Evolutionary conservation across 805 yeast genomes (phyloP).

Genomic region (Kuraishia piskuri): DNA sequence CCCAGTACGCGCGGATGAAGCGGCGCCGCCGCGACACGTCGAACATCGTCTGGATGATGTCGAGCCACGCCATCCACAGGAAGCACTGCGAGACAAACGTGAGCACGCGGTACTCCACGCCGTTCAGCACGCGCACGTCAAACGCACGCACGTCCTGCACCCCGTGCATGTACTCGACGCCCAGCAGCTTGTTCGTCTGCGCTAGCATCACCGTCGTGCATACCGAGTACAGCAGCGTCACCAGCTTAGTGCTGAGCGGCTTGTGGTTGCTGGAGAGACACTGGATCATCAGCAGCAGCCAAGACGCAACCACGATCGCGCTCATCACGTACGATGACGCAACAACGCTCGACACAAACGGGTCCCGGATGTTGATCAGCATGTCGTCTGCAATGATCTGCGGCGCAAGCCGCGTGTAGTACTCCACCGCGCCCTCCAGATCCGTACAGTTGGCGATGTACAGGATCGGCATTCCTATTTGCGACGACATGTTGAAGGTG

Average conservation of each 20-base stretch:
- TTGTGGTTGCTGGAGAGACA: slow-evolving; percentile 46
- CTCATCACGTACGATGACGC: slow-evolving; percentile 42
- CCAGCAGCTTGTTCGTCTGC: slow-evolving; percentile 35
- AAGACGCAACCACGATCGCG: slow-evolving; percentile 50
- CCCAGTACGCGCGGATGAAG: background rate
- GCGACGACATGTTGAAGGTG: background rate
- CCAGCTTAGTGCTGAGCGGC: slow-evolving; percentile 47
- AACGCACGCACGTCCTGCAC: slow-evolving; percentile 43
- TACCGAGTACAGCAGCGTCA: slow-evolving; percentile 49
- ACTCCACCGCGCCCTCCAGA: background rate
- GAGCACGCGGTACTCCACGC: slow-evolving; percentile 27
- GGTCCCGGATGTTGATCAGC: slow-evolving; percentile 16
- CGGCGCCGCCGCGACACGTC: no score
- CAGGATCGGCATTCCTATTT: slow-evolving; percentile 27
- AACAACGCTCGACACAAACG: slow-evolving; percentile 28
- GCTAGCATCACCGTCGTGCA: slow-evolving; percentile 43
- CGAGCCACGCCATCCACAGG: slow-evolving; percentile 48
- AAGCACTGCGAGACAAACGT: slow-evolving; percentile 32
- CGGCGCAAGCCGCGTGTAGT: background rate
- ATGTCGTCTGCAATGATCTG: background rate
- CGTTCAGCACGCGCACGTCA: slow-evolving; percentile 26
- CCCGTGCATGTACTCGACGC: slow-evolving; percentile 41
- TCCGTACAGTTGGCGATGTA: slow-evolving; percentile 37
- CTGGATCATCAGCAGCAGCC: slow-evolving; percentile 61
- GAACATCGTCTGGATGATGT: slow-evolving; percentile 29